A percentile compares a stretch with the other conserved stretches of the same genome.
Evolutionary conservation across 2,329 filamentous ascomycete species (phyloP).

Genomic region (Aureobasidium sp.): DNA sequence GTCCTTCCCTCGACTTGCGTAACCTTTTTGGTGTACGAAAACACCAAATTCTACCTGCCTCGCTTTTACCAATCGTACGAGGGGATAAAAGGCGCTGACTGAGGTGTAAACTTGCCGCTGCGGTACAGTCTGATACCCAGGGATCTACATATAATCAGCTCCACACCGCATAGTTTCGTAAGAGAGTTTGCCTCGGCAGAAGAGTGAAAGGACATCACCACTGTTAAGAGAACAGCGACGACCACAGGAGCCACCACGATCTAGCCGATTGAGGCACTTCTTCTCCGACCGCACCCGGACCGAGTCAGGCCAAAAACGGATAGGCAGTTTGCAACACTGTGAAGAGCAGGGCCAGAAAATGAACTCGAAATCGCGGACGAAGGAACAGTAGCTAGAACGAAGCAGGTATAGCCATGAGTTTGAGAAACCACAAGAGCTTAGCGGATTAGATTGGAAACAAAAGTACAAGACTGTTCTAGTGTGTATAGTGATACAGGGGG

Average conservation of each 20-base stretch:
- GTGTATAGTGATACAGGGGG: neutral
- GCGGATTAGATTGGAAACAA: too few species aligned
- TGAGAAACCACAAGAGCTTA: neutral
- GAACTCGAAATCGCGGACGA: neutral
- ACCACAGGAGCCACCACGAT: neutral
- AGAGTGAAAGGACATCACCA: neutral
- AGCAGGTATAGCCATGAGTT: neutral
- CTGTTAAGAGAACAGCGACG: neutral
- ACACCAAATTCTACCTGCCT: constrained; percentile 67
- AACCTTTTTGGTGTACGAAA: constrained; percentile 95
- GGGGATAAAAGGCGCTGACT: neutral
- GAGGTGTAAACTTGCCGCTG: neutral
- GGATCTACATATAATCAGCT: neutral
- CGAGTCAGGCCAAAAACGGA: neutral
- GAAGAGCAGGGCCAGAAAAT: neutral
- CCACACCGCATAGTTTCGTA: neutral
- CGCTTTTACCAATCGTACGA: constrained; percentile 25
- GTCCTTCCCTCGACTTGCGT: constrained; percentile 94
- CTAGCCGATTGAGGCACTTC: neutral
- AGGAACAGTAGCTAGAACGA: neutral
- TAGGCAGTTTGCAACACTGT: neutral
- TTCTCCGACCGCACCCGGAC: neutral
- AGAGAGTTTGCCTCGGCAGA: neutral
- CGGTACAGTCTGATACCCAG: neutral
- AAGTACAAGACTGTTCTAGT: neutral